Base-by-base conservation (phyloP, 768 basidiomycete genomes). In the Lenzites betulinus region DNA sequence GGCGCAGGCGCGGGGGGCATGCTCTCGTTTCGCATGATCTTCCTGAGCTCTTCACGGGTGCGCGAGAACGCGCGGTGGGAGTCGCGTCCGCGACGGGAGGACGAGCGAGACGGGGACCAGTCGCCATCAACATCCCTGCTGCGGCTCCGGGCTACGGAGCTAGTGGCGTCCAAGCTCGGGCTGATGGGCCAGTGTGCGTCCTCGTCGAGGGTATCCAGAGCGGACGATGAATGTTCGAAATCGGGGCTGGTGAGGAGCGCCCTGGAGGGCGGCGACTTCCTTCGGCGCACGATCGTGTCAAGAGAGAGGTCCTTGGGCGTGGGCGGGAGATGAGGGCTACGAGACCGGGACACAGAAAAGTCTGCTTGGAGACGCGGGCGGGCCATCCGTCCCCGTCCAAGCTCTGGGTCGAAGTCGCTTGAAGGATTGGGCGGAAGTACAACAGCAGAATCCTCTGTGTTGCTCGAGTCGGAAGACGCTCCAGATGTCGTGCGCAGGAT, bases 301-400 rank as follows among this genome's bases (percentile, higher is more conserved):
- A 59, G 39, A 20, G 59, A 59, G 11, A 55, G 54, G 35, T 70
- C 72, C 3, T 63, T 44, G 1, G 84, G 84, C 0, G 83, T 85
- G 7, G 72, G 65, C 0, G 81, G 81, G 1, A 76, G 73, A 59
- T 79, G 80, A 0, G 81, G 81, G 68, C 81, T 83, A 8, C 77
- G 73, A 6, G 81, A 83, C 20, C 81, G 78, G 9, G 80, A 81
- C 20, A 65, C 54, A 12, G 68, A 73, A 63, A 43, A 51, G 38
- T 44, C 50, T 1, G 38, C 43, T 12, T 49, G 58, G 5, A 64
- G 9, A 23, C 58, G 61, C 8, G 62, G 51, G 7, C 63, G 49
- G 2, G 58, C 41, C 16, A 54, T 15, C 1, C 70, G 65, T 0
- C 65, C 67, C 16, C 68, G 70, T 26, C 64, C 61, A 25, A 50